phyloP scores from a whole-genome alignment of 225 moss, liverwort and hornwort species.

The Marchantia polymorpha region DNA sequence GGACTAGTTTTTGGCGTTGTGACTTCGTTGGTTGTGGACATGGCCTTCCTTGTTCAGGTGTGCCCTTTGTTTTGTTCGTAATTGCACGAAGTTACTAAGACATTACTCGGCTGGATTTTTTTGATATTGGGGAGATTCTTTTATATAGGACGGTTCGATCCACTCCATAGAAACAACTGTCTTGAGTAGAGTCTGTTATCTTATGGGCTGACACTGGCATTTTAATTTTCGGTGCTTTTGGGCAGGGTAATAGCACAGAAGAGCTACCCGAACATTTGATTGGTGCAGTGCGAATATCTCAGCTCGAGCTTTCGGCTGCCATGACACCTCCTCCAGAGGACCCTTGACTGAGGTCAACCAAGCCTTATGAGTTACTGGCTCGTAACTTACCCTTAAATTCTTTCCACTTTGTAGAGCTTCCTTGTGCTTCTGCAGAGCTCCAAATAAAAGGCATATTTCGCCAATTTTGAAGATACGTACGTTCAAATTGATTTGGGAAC shows the following conservation, averaged over 20 bases:
- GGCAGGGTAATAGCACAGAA: slow-evolving; percentile 71
- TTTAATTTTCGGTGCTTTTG: neutral
- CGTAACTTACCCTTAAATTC: slow-evolving; percentile 22
- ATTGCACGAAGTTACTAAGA: too few species aligned
- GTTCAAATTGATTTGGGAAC: neutral
- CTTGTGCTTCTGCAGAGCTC: slow-evolving; percentile 32
- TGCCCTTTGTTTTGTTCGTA: too few species aligned
- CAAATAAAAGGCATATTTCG: slow-evolving; percentile 29
- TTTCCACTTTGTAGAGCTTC: slow-evolving; percentile 32
- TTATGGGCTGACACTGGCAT: neutral
- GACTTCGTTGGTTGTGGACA: slow-evolving; percentile 85
- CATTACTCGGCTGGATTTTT: too few species aligned
- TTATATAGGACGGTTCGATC: too few species aligned
- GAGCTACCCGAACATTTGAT: slow-evolving; percentile 83
- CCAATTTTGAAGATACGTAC: slow-evolving; percentile 26
- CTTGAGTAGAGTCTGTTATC: too few species aligned
- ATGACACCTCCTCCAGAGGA: slow-evolving; percentile 42
- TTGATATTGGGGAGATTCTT: too few species aligned
- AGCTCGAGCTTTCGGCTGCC: slow-evolving; percentile 65
- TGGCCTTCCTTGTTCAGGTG: slow-evolving; percentile 95
- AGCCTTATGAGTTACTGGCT: slow-evolving; percentile 16
- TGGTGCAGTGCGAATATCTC: slow-evolving; percentile 79
- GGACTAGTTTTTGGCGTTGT: slow-evolving; percentile 91
- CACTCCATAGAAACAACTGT: too few species aligned
- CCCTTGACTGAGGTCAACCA: slow-evolving; percentile 19